phyloP scores from a whole-genome alignment of 2,329 filamentous ascomycete species.

The Penicillium sp. region DNA sequence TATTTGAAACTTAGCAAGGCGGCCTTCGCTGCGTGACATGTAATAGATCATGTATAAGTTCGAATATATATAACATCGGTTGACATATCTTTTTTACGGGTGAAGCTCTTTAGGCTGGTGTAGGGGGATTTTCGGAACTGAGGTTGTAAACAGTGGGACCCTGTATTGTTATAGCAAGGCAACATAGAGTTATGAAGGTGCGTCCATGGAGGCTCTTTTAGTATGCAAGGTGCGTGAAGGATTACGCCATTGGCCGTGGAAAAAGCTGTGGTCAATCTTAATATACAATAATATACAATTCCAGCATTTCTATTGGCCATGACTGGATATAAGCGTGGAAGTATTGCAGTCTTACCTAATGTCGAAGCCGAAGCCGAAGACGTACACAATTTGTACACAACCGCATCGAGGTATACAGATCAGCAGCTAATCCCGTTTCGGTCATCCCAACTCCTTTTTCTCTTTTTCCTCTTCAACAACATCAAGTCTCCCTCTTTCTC shows the following conservation, averaged over 20 bases:
- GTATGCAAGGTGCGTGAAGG: not conserved
- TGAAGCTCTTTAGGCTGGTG: not conserved
- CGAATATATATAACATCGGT: not conserved
- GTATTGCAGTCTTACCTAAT: not conserved
- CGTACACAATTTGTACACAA: not conserved
- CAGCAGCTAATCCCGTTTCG: constrained; percentile 16
- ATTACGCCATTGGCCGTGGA: not conserved
- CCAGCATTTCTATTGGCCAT: not conserved
- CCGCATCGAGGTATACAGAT: constrained; percentile 7
- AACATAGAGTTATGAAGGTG: not conserved
- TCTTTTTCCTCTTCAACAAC: not conserved
- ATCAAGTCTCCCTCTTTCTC: not conserved
- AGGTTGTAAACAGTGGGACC: not conserved
- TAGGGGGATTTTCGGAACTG: not conserved
- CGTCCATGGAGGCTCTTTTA: not conserved
- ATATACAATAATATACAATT: not conserved
- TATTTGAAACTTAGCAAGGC: not conserved
- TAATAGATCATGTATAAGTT: not conserved
- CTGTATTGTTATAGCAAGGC: not conserved
- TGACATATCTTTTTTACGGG: not conserved
- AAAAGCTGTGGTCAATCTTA: not conserved
- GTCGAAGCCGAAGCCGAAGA: not conserved
- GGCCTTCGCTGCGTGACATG: not conserved
- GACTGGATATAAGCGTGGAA: too few relatives aligned
- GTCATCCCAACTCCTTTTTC: constrained; percentile 12